Evolutionary conservation across 1,139 yeast genomes (phyloP).

Genomic region (Yamadazyma buinensis): DNA sequence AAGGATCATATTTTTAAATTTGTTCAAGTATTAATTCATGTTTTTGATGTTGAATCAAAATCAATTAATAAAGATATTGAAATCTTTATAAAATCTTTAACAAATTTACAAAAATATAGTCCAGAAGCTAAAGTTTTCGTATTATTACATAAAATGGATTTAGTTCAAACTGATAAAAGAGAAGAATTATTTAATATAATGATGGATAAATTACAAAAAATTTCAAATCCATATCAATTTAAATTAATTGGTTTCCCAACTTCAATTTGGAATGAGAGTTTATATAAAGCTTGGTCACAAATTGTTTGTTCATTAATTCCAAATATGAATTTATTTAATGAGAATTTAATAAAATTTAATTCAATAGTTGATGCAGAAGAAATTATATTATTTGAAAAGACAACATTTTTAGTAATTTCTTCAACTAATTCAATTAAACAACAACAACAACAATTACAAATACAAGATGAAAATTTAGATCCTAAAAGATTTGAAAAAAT

Average conservation of each 20-base stretch:
- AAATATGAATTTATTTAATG: constrained; percentile 78
- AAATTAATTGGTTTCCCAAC: constrained; percentile 88
- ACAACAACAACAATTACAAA: constrained; percentile 17
- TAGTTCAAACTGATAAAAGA: constrained; percentile 83
- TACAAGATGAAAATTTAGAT: constrained; percentile 43
- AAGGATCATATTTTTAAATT: constrained; percentile 89
- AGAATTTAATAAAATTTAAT: constrained; percentile 71
- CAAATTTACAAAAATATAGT: constrained; percentile 76
- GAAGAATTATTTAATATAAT: constrained; percentile 78
- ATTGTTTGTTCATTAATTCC: constrained; percentile 95
- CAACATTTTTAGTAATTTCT: constrained; percentile 87
- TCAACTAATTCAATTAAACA: constrained; percentile 51
- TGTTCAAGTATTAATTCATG: constrained; percentile 97
- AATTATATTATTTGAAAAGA: constrained; percentile 86
- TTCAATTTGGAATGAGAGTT: constrained; percentile 95
- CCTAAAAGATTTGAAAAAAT: constrained; percentile 94
- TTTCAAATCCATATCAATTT: constrained; percentile 77
- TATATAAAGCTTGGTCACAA: constrained; percentile 95
- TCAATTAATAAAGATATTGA: constrained; percentile 92
- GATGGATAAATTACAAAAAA: constrained; percentile 77
- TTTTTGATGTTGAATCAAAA: constrained; percentile 91
- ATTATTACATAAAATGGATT: constrained; percentile 91
- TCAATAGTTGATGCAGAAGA: constrained; percentile 81
- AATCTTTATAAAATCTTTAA: constrained; percentile 79
- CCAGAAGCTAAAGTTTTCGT: constrained; percentile 94